Evolutionary conservation across 495 filamentous ascomycete species (phyloP), one percentile per base, ranked within the genome.

Genomic region (Penicillium ochrochloron): DNA sequence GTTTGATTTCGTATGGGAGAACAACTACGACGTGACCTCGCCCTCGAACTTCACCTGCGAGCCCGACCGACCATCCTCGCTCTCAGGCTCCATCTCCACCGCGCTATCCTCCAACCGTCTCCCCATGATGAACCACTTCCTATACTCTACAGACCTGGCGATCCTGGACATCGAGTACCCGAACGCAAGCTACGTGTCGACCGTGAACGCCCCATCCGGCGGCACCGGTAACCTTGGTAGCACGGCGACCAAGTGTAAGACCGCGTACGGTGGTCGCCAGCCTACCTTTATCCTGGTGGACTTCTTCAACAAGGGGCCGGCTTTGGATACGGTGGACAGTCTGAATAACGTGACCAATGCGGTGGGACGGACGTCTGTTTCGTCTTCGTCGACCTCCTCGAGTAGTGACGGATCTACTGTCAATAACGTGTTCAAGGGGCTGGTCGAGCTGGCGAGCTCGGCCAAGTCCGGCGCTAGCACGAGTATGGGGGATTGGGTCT

Each of bases 1-100:
- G 74, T 93, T 91, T 74, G 82, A 77, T 50, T 90, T 88, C 70
- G 77, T 93, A 73, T 93, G 89, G 84, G 91, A 94, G 74, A 92
- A 89, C 27, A 83, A 85, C 0, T 94, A 90, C 77, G 89, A 92
- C 61, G 88, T 89, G 12, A 81, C 80, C 27, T 80, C 86, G 59
- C 67, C 79, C 1, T 82, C 72, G 2, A 91, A 91, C 72, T 92
- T 90, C 61, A 77, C 80, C 56, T 94, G 91, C 71, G 77, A 71
- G 1, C 84, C 90, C 27, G 82, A 93, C 62, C 85, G 91, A 1
- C 91, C 91, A 17, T 57, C 69, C 4, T 67, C 53, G 25, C 66
- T 83, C 34, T 67, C 80, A 5, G 77, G 70, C 34, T 66, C 79
- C 46, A 64, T 77, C 2, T 65, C 76, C 11, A 80, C 76, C n/a